Evolutionary conservation across 108 stramenopile genomes (phyloP).

Genomic region (Licmophora abbreviata): DNA sequence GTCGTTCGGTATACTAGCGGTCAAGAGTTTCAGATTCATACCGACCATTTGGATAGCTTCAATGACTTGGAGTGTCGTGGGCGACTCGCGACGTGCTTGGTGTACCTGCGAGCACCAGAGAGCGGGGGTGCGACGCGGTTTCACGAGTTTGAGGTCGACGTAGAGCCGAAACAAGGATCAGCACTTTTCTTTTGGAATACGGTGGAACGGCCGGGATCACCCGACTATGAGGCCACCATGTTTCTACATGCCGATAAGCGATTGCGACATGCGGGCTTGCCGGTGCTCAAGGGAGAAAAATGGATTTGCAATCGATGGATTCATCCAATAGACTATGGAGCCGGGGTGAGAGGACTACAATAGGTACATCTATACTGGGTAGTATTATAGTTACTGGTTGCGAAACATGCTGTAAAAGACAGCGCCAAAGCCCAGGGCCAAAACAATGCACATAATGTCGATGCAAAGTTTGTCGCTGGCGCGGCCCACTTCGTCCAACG

Average conservation of each 20-base stretch:
- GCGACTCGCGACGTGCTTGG: slow-evolving; percentile 30
- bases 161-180: slow-evolving; percentile 20
- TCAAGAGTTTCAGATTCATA: slow-evolving; percentile 36
- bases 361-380: no score
- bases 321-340: slow-evolving; percentile 26
- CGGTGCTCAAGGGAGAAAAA: slow-evolving; percentile 45
- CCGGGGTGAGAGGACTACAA: slow-evolving; percentile 26
- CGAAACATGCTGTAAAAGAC: slow-evolving; percentile 48
- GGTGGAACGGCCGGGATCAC: slow-evolving; percentile 24
- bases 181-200: slow-evolving; percentile 45
- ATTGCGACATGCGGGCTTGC: slow-evolving; percentile 40
- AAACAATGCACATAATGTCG: slow-evolving; percentile 93
- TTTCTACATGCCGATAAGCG: slow-evolving; percentile 24
- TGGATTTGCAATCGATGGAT: slow-evolving; percentile 61
- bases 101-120: slow-evolving; percentile 22
- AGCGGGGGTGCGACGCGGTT: slow-evolving; percentile 35
- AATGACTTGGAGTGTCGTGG: slow-evolving; percentile 36
- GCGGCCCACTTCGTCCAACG: slow-evolving; percentile 79
- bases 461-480: slow-evolving; percentile 87
- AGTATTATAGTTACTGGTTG: slow-evolving; percentile 1
- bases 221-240: slow-evolving; percentile 21
- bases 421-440: slow-evolving; percentile 64
- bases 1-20: slow-evolving; percentile 31
- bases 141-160: slow-evolving; percentile 15
- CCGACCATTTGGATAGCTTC: slow-evolving; percentile 39